Conservation (phyloP, 2,329 filamentous ascomycete genomes). For the Aspergillus texensis region DNA sequence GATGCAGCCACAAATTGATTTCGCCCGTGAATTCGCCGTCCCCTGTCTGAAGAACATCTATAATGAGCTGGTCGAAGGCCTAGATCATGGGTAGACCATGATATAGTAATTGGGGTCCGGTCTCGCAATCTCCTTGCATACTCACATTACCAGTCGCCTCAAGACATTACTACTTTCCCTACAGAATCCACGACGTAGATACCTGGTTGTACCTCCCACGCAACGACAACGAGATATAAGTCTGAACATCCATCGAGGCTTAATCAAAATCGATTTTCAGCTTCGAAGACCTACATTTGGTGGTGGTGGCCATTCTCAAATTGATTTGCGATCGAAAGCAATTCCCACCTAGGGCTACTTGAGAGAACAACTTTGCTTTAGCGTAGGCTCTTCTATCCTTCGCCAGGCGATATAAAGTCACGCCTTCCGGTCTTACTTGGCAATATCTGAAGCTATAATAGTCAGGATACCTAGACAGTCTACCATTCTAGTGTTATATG, state of each 20-base stretch:
- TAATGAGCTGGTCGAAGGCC: not conserved
- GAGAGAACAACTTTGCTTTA: too few relatives aligned
- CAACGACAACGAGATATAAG: not conserved
- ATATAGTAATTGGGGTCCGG: not conserved
- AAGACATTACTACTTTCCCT: too few relatives aligned
- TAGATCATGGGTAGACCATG: not conserved
- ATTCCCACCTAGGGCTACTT: too few relatives aligned
- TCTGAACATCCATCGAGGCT: not conserved
- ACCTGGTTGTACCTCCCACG: not conserved
- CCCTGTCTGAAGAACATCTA: not conserved
- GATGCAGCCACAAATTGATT: not conserved
- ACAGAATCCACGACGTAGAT: not conserved
- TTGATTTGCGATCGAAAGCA: too few relatives aligned
- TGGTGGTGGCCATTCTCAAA: too few relatives aligned
- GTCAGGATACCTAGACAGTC: too few relatives aligned
- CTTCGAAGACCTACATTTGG: not conserved
- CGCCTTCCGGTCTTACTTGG: too few relatives aligned
- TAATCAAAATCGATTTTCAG: not conserved
- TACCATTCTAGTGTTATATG: too few relatives aligned
- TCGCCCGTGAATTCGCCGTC: not conserved
- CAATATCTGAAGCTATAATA: too few relatives aligned
- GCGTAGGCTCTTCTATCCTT: too few relatives aligned
- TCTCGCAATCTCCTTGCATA: not conserved
- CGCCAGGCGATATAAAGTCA: too few relatives aligned
- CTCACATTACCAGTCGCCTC: not conserved